Evolutionary conservation across 345 rosid genomes (phyloP).

Genomic region (Eutrema heterophyllum): DNA sequence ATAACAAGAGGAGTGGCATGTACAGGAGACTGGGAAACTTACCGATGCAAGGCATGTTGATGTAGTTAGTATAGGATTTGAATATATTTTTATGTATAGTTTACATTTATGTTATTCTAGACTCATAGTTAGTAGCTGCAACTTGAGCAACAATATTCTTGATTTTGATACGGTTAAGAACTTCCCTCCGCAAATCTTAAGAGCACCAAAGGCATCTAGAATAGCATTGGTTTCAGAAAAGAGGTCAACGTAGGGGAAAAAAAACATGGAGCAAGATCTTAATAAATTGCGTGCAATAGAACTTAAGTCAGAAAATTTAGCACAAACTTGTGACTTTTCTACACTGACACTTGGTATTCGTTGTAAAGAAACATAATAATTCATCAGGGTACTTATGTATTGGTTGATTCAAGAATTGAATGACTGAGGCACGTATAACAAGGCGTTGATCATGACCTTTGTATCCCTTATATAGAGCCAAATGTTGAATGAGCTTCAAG

Average conservation of each 20-base stretch:
- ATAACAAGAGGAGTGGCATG: conserved; percentile 10
- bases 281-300: neutral
- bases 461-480: conserved; percentile 82
- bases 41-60: conserved; percentile 88
- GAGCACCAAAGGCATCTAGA: conserved; percentile 87
- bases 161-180: conserved; percentile 75
- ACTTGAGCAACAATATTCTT: conserved; percentile 62
- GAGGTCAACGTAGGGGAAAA: neutral
- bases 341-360: neutral
- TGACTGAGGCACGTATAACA: conserved; percentile 1
- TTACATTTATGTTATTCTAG: no score
- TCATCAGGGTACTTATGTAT: neutral
- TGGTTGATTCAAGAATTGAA: conserved; percentile 5
- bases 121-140: conserved; percentile 91
- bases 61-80: no score
- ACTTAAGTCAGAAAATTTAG: neutral
- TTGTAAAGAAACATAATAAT: neutral
- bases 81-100: no score
- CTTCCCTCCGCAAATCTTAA: conserved; percentile 71
- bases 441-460: conserved; percentile 49
- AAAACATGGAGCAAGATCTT: conserved; percentile 1
- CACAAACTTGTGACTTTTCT: neutral
- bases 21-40: conserved; percentile 19
- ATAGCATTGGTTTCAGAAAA: conserved; percentile 17
- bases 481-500: conserved; percentile 86